phyloP scores from a whole-genome alignment of 306 rosid species.

The Ammopiptanthus mongolicus region DNA sequence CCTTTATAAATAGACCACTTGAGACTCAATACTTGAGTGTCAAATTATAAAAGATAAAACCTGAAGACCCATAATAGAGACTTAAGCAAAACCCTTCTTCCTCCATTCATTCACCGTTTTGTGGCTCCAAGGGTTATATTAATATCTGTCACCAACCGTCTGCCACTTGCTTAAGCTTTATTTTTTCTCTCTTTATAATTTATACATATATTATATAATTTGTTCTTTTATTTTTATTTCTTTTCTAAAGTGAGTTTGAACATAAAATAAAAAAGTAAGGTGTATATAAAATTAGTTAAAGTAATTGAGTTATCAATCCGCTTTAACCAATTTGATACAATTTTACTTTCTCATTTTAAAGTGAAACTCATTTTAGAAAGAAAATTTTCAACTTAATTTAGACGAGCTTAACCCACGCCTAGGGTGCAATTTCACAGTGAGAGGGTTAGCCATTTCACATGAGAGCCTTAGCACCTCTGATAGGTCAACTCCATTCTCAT shows the following conservation, averaged over 20 bases:
- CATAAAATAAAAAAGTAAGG: no score
- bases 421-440: slow-evolving; percentile 31
- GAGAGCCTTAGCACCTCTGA: slow-evolving; percentile 69
- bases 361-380: no score
- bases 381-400: neutral
- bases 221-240: neutral
- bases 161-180: slow-evolving; percentile 13
- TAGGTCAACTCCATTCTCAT: slow-evolving; percentile 40
- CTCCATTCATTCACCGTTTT: neutral
- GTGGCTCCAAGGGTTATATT: slow-evolving; percentile 7
- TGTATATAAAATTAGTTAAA: no score
- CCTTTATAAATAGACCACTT: slow-evolving; percentile 1
- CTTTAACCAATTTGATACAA: no score
- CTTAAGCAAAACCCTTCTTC: neutral
- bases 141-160: slow-evolving; percentile 10
- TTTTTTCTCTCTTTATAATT: neutral
- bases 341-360: neutral
- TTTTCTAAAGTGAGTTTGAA: no score
- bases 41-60: neutral
- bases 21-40: neutral
- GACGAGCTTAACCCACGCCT: slow-evolving; percentile 32
- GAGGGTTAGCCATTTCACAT: slow-evolving; percentile 81
- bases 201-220: no score
- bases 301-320: no score
- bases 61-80: slow-evolving; percentile 15